Evolutionary conservation across 192 early-diverging fungal species (phyloP).

Genomic region (Coemansia sp.): DNA sequence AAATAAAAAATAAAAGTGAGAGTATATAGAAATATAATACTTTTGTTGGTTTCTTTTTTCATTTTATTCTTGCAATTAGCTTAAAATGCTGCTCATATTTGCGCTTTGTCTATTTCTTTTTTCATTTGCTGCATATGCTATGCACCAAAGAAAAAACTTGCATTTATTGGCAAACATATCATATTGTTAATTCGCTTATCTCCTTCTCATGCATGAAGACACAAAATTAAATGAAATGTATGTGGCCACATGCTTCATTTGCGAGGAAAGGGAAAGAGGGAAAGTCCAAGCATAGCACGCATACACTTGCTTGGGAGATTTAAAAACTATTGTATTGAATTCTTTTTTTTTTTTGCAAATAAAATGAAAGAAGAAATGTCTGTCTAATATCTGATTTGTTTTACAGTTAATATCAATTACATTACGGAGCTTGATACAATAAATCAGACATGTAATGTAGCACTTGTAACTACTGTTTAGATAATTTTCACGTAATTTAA

Average conservation of each 20-base stretch:
- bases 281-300: neutral
- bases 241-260: constrained; percentile 4
- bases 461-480: no score
- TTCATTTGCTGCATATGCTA: constrained; percentile 1
- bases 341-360: constrained; percentile 1
- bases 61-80: neutral
- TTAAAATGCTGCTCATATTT: neutral
- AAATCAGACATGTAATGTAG: no score
- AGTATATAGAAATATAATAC: no score
- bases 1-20: no score
- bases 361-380: neutral
- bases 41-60: neutral
- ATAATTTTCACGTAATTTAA: no score
- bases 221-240: constrained; percentile 4
- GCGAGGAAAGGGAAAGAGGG: neutral
- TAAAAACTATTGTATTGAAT: neutral
- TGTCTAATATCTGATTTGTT: neutral
- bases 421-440: neutral
- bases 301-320: neutral
- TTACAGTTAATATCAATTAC: neutral
- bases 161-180: neutral
- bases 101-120: neutral
- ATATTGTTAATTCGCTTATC: neutral
- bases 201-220: neutral
- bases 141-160: constrained; percentile 2